phyloP scores from a whole-genome alignment of 1,139 yeast species.

The Yamadazyma diddensiae region DNA sequence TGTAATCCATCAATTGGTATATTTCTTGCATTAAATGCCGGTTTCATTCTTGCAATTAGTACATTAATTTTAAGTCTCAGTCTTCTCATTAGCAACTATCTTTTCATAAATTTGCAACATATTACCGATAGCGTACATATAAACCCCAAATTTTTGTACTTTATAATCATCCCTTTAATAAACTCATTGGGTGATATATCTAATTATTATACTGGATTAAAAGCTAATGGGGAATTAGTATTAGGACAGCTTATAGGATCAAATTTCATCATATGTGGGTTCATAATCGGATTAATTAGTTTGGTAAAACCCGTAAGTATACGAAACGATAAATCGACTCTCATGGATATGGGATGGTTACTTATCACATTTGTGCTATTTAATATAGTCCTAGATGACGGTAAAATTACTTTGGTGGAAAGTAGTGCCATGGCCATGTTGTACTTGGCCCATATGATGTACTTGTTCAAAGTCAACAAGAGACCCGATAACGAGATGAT shows the following conservation, averaged over 20 bases:
- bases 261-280: slow-evolving; percentile 32
- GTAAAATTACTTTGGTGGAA: slow-evolving; percentile 45
- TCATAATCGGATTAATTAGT: slow-evolving; percentile 36
- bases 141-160: slow-evolving; percentile 33
- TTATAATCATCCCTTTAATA: slow-evolving; percentile 37
- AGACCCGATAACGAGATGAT: slow-evolving; percentile 4
- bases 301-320: slow-evolving; percentile 25
- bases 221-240: slow-evolving; percentile 30
- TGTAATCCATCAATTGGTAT: slow-evolving; percentile 6
- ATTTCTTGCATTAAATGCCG: slow-evolving; percentile 8
- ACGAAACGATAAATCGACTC: slow-evolving; percentile 18
- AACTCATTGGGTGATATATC: slow-evolving; percentile 42
- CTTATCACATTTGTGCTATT: slow-evolving; percentile 35
- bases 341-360: slow-evolving; percentile 34
- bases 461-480: slow-evolving; percentile 11
- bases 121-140: slow-evolving; percentile 25
- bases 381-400: slow-evolving; percentile 47
- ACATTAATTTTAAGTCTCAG: slow-evolving; percentile 19
- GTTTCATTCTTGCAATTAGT: slow-evolving; percentile 7
- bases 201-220: slow-evolving; percentile 33
- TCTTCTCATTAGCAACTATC: slow-evolving; percentile 34
- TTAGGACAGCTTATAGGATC: slow-evolving; percentile 44
- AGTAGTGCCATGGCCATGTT: slow-evolving; percentile 38
- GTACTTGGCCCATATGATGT: slow-evolving; percentile 33
- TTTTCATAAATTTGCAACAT: slow-evolving; percentile 30